phyloP scores from a whole-genome alignment of 495 filamentous ascomycete genomes.

The Hypoxylon trugodes region DNA sequence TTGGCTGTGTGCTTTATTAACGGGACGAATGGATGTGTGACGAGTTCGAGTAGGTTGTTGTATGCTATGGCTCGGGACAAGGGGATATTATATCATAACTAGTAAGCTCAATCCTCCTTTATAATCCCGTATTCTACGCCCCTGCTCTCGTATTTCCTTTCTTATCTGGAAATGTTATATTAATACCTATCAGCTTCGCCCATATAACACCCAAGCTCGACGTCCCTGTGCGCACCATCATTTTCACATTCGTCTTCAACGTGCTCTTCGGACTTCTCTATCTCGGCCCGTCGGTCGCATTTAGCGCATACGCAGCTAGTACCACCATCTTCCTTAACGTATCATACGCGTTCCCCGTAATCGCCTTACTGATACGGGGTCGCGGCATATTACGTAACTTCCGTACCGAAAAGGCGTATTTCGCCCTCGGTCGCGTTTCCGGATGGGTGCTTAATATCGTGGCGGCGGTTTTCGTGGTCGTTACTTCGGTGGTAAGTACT shows the following conservation, averaged over 20 bases:
- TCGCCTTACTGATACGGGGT: constrained; percentile 43
- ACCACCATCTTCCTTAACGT: constrained; percentile 49
- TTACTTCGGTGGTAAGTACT: constrained; percentile 44
- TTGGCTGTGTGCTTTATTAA: constrained; percentile 49
- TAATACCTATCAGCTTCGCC: constrained; percentile 44
- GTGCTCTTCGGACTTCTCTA: constrained; percentile 47
- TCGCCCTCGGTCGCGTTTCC: constrained; percentile 35
- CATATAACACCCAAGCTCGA: constrained; percentile 41
- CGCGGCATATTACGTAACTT: constrained; percentile 32
- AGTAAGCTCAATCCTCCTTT: constrained; percentile 27
- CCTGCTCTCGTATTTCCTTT: not conserved
- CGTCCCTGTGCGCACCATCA: constrained; percentile 46
- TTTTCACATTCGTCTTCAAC: constrained; percentile 47
- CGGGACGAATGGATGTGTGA: constrained; percentile 52
- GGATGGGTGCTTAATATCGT: constrained; percentile 41
- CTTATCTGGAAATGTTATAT: too few relatives aligned
- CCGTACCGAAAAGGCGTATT: constrained; percentile 32
- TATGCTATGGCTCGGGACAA: constrained; percentile 69
- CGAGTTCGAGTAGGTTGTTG: constrained; percentile 61
- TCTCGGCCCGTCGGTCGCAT: constrained; percentile 46
- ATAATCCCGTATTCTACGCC: not conserved
- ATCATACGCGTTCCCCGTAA: constrained; percentile 45
- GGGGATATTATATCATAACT: constrained; percentile 56
- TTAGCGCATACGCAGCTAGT: constrained; percentile 46
- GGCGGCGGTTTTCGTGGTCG: constrained; percentile 41